A percentile compares a stretch with the other conserved stretches of the same genome.
Conservation (phyloP, 2,329 filamentous ascomycete species). For the Claviceps fusiformis region DNA sequence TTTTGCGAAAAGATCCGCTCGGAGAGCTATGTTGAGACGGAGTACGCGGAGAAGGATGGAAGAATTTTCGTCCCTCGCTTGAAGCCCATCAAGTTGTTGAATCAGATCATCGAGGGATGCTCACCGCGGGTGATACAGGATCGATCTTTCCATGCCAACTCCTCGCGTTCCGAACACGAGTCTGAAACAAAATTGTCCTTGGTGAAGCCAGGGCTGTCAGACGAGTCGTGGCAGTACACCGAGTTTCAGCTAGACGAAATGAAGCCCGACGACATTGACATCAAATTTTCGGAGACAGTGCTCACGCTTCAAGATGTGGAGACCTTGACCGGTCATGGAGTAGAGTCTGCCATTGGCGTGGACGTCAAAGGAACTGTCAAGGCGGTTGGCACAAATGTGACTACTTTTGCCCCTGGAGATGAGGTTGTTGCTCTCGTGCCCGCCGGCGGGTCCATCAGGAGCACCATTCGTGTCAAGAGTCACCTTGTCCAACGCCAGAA, state of each 20-base stretch:
- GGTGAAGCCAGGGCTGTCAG: conserved; percentile 13
- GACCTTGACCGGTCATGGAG: conserved; percentile 18
- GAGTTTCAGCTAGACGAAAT: conserved; percentile 11
- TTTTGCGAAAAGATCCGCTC: conserved; percentile 9
- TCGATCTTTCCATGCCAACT: conserved; percentile 10
- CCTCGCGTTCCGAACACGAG: neutral
- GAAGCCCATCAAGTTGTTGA: conserved; percentile 24
- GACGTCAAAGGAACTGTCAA: conserved; percentile 28
- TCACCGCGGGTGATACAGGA: conserved; percentile 4
- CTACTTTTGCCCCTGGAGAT: conserved; percentile 21
- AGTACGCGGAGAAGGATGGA: conserved; percentile 27
- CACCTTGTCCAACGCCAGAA: conserved; percentile 21
- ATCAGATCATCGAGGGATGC: conserved; percentile 28
- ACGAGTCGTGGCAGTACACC: conserved; percentile 15
- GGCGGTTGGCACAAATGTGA: conserved; percentile 20
- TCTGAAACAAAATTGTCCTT: conserved; percentile 13
- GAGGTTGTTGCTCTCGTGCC: conserved; percentile 27
- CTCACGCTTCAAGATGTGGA: conserved; percentile 25
- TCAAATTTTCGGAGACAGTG: conserved; percentile 23
- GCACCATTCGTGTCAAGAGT: conserved; percentile 18
- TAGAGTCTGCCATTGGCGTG: conserved; percentile 20
- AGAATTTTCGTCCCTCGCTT: conserved; percentile 32
- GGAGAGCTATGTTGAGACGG: conserved; percentile 21
- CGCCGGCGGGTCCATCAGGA: conserved; percentile 24
- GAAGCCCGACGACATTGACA: conserved; percentile 22